Evolutionary conservation across 2,329 filamentous ascomycete genomes (phyloP), one percentile per base, ranked within the genome.

Genomic region (Scedosporium minutisporum): DNA sequence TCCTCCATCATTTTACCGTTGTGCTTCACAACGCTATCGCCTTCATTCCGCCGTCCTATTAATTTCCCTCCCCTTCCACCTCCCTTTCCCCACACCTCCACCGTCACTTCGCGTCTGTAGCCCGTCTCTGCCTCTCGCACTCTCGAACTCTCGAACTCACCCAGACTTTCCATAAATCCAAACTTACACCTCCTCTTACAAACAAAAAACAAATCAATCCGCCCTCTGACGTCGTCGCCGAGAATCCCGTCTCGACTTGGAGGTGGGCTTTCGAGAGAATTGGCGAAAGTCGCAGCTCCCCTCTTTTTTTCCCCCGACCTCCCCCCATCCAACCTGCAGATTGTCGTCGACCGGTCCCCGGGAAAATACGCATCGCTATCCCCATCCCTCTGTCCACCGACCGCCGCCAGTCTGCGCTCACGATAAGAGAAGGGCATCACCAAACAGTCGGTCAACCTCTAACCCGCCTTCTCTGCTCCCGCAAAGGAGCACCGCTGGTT

Each of bases 401-500:
- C 27, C 18, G 29, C 27, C 48, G 4, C 21, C 25, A 46, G 27
- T 23, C 25, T 33, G 42, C 51, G 53, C n/a, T 38, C 51, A 57
- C 60, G 53, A 62, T 33, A 62, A 38, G 44, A 14, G 14, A 41
- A 62, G 57, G 41, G 60, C 62, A 27, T 62, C 60, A 57, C 16
- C 63, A 60, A 55, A 55, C 51, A 23, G 51, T 60, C 66, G 23
- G 60, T 60, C 41, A 53, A 41, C 41, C 48, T 42, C 63, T 42
- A 61, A 58, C 53, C 53, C 64, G 63, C 57, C 60, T 53, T 64
- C 62, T 68, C 66, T 69, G 71, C 74, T 76, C 76, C 74, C 71
- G 63, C 67, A 65, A 66, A 73, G 73, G 72, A 75, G 76, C 72
- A 67, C 67, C 69, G 69, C 68, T 70, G 69, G 72, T 69, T 69